A percentile compares a stretch with the other conserved stretches of the same genome.
Conservation (phyloP, 768 basidiomycete genomes). For the Agrocybe praecox region DNA sequence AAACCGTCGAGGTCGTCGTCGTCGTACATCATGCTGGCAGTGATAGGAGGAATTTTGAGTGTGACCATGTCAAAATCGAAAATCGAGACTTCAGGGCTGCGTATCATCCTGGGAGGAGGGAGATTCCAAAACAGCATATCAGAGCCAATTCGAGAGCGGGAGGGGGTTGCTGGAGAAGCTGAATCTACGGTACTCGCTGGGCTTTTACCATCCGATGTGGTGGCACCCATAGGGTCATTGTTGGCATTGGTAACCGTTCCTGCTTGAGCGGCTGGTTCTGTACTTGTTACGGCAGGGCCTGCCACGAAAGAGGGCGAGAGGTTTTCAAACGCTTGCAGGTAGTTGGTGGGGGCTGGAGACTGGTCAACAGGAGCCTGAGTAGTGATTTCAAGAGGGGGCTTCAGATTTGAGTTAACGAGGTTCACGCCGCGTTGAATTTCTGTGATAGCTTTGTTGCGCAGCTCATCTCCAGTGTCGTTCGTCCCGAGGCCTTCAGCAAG, state of each 20-base stretch:
- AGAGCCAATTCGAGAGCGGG: background rate
- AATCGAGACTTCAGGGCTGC: background rate
- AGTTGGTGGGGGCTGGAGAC: too few species aligned
- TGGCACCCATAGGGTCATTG: background rate
- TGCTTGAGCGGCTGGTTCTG: background rate
- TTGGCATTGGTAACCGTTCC: background rate
- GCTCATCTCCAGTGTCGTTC: too few species aligned
- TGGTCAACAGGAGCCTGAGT: too few species aligned
- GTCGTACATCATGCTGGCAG: background rate
- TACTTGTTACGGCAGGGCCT: background rate
- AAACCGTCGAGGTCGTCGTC: slow-evolving; percentile 10
- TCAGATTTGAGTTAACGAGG: background rate
- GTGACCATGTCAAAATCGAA: background rate
- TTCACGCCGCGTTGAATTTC: too few species aligned
- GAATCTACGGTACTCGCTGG: background rate
- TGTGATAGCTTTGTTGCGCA: too few species aligned
- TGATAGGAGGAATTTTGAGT: slow-evolving; percentile 1
- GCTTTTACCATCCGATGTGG: background rate
- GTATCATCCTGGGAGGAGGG: background rate
- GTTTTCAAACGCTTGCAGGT: background rate
- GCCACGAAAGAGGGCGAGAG: background rate
- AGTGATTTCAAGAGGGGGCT: background rate
- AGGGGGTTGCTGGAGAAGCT: background rate
- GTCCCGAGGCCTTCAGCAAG: background rate
- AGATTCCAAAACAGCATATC: background rate